These are phyloP conservation scores for Ophiocordyceps camponoti-saundersi DNA, from an alignment of 2,329 filamentous ascomycete genomes.

Conservation along the genomic window DNA sequence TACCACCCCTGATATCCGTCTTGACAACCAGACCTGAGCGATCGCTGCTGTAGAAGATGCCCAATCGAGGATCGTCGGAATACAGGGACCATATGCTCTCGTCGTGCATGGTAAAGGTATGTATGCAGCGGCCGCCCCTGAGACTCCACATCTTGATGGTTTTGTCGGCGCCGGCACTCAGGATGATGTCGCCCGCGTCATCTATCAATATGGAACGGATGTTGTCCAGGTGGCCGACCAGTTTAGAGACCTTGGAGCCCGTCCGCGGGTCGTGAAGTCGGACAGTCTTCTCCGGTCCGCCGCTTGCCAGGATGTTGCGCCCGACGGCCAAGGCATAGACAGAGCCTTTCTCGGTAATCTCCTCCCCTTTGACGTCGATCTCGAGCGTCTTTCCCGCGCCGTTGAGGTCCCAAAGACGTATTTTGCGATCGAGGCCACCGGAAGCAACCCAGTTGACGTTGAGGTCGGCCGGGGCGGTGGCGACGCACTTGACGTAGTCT, in stretches of 20 bases:
- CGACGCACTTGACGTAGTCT: conserved; percentile 92
- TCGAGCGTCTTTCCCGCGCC: conserved; percentile 73
- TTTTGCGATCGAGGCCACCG: conserved; percentile 80
- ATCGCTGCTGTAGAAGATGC: conserved; percentile 89
- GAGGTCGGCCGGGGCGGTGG: conserved; percentile 46
- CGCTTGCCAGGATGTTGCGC: conserved; percentile 70
- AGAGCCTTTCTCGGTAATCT: conserved; percentile 77
- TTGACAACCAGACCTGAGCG: conserved; percentile 89
- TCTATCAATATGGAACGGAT: conserved; percentile 83
- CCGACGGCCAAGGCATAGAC: conserved; percentile 79
- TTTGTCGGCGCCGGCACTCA: conserved; percentile 90
- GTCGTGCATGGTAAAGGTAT: conserved; percentile 97
- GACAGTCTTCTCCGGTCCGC: conserved; percentile 85
- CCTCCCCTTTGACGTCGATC: conserved; percentile 72
- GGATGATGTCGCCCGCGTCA: conserved; percentile 72
- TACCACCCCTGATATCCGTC: conserved; percentile 66
- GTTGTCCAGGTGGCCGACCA: conserved; percentile 92
- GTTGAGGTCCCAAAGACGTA: conserved; percentile 85
- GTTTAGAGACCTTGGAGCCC: conserved; percentile 84
- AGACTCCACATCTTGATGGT: conserved; percentile 98
- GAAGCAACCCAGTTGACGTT: conserved; percentile 78
- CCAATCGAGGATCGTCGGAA: conserved; percentile 70
- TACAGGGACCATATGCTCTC: conserved; percentile 94
- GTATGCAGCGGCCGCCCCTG: conserved; percentile 87
- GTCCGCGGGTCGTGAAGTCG: conserved; percentile 81